Evolutionary conservation across 164 flowering plant genomes (phyloP).

Genomic region (Sedum album): DNA sequence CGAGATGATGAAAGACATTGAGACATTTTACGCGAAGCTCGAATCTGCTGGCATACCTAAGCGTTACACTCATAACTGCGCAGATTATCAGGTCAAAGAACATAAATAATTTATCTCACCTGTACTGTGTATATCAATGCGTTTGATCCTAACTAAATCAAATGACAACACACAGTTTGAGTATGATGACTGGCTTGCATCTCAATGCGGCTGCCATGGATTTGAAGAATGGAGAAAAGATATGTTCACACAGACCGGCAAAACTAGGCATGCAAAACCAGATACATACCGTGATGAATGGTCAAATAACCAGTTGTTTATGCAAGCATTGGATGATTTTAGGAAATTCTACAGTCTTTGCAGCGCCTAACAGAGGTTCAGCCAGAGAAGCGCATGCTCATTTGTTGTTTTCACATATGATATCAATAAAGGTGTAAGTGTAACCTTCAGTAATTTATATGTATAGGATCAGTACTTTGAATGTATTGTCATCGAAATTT

Average conservation of each 20-base stretch:
- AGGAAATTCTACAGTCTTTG: conserved; percentile 7
- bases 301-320: conserved; percentile 55
- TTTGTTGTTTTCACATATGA: background rate
- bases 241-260: conserved; percentile 32
- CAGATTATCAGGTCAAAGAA: conserved; percentile 38
- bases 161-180: conserved; percentile 41
- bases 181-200: conserved; percentile 65
- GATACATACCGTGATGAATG: conserved; percentile 71
- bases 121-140: background rate
- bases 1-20: conserved; percentile 58
- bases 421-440: background rate
- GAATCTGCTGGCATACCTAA: conserved; percentile 58
- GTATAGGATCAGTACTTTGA: background rate
- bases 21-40: conserved; percentile 40
- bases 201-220: conserved; percentile 33
- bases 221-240: conserved; percentile 65
- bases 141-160: background rate
- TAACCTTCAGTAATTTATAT: background rate
- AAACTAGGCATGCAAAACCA: conserved; percentile 28
- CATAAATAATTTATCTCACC: background rate
- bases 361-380: background rate
- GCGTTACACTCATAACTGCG: conserved; percentile 53
- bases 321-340: conserved; percentile 49
- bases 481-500: too few relatives aligned
- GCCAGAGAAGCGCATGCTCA: background rate